Evolutionary conservation across 164 flowering plant genomes (phyloP), one percentile per base, ranked within the genome.

Genomic region (Nelumbo lutea): DNA sequence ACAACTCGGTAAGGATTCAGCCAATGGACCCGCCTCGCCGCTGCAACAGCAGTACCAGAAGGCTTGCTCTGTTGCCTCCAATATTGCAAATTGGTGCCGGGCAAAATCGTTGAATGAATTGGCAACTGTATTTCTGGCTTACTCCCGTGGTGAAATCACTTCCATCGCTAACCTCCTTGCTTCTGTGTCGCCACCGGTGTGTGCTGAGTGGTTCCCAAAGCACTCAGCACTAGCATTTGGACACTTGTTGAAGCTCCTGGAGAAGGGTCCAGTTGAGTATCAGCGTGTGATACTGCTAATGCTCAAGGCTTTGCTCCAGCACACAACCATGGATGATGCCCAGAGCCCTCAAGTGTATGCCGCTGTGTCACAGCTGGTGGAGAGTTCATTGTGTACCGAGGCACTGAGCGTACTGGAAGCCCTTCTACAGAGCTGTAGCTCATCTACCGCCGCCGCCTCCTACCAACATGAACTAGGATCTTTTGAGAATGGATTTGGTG

Each of bases 321-420:
- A 90, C 74, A 91, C 99, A 51, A 85, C 99, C n/a, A 88, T 93
- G 88, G 99, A 90, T 72, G 91, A 98, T 62, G 85, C 97, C 42
- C 99, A 93, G 74, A 96, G 96, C 66, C 98, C 99, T 3, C 96
- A 93, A 68, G 90, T 96, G 84, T 93, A 93, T 74, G 95, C 96
- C n/a, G 85, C 93, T 58, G 98, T 96, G 7, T 96, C 99, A 13
- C 98, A 93, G 75, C 83, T 96, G 38, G 91, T 96, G 9, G 99
- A 96, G 77, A 96, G 99, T 83, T 84, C 99, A 9, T 75, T 95
- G 76, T 91, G 98, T 66, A 90, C 90, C 93, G 99, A 95, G 68
- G 99, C 99, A 43, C 78, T 90, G 62, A 88, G 93, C 64, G 98
- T 93, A 40, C 68, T 96, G 76, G 99, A 93, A 83, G 99, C 99